Conservation (phyloP, 1,284 basidiomycete species). For the Rhizopogon parksii region DNA sequence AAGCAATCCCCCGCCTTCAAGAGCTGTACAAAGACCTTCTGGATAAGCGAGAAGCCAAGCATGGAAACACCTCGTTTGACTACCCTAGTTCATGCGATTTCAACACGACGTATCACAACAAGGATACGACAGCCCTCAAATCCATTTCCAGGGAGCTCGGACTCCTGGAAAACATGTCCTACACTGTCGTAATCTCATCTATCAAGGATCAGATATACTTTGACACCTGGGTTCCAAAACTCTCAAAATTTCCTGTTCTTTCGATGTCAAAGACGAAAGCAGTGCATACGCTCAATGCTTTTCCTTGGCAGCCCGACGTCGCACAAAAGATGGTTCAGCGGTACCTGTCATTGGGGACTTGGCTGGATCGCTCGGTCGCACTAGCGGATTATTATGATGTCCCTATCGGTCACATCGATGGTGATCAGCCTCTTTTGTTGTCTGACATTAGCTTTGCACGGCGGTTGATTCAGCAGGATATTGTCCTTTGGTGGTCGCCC, state of each 20-base stretch:
- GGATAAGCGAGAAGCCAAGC: constrained; percentile 38
- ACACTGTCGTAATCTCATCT: constrained; percentile 81
- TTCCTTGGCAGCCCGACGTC: constrained; percentile 72
- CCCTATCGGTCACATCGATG: constrained; percentile 87
- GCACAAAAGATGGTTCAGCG: constrained; percentile 78
- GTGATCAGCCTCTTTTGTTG: constrained; percentile 81
- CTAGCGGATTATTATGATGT: constrained; percentile 90
- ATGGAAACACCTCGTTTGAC: constrained; percentile 44
- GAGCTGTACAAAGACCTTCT: constrained; percentile 62
- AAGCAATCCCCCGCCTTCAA: constrained; percentile 72
- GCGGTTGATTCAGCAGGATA: constrained; percentile 79
- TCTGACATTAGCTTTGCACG: constrained; percentile 92
- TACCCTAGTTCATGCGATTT: constrained; percentile 75
- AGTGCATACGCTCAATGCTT: constrained; percentile 68
- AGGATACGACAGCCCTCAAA: constrained; percentile 75
- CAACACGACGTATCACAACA: constrained; percentile 73
- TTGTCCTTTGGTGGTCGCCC: constrained; percentile 95
- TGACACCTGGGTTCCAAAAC: constrained; percentile 65
- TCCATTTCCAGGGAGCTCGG: constrained; percentile 87
- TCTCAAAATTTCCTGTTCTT: constrained; percentile 83
- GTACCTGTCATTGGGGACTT: constrained; percentile 73
- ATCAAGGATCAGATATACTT: constrained; percentile 83
- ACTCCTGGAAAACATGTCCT: constrained; percentile 60
- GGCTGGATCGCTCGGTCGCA: constrained; percentile 78
- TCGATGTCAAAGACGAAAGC: constrained; percentile 75